Percentiles rank a stretch among this genome's conserved stretches.
These are phyloP conservation scores for Bauhinia variegata DNA, from an alignment of 306 rosid genomes.

Conservation along the genomic window DNA sequence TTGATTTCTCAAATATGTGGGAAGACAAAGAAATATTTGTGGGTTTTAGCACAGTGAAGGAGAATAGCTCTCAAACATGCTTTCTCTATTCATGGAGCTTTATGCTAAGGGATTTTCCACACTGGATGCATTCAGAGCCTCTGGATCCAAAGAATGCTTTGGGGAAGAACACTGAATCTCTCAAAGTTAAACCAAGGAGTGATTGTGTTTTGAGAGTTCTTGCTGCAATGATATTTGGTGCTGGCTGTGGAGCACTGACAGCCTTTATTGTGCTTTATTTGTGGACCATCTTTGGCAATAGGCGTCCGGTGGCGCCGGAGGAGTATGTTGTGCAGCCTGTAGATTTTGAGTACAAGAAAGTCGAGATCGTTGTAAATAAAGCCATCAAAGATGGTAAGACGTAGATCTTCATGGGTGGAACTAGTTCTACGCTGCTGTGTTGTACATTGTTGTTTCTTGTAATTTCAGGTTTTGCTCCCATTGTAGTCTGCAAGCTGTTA, in stretches of 20 bases:
- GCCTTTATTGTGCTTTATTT: conserved; percentile 63
- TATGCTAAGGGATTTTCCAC: conserved; percentile 57
- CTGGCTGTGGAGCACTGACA: conserved; percentile 82
- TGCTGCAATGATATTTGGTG: conserved; percentile 80
- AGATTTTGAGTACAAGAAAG: conserved; percentile 73
- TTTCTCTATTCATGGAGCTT: conserved; percentile 78
- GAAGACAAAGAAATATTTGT: conserved; percentile 55
- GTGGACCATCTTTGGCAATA: conserved; percentile 74
- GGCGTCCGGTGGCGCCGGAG: conserved; percentile 76
- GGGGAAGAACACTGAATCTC: conserved; percentile 46
- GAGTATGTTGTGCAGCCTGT: conserved; percentile 55
- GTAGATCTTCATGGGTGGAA: conserved; percentile 47
- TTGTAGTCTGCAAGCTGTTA: conserved; percentile 35
- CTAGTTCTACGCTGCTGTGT: conserved; percentile 32
- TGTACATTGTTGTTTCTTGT: conserved; percentile 62
- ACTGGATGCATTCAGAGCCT: conserved; percentile 88
- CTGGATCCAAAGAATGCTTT: conserved; percentile 60
- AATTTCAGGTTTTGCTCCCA: conserved; percentile 45
- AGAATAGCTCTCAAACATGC: conserved; percentile 53
- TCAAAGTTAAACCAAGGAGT: conserved; percentile 43
- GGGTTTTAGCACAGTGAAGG: conserved; percentile 54
- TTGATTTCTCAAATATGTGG: conserved; percentile 55
- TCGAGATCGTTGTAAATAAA: conserved; percentile 65
- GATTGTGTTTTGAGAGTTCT: conserved; percentile 60
- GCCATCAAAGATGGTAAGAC: conserved; percentile 68